A percentile compares a stretch with the other conserved stretches of the same genome.
These are phyloP conservation scores for Quercus wislizeni DNA, from an alignment of 306 rosid species.

Conservation along the genomic window DNA sequence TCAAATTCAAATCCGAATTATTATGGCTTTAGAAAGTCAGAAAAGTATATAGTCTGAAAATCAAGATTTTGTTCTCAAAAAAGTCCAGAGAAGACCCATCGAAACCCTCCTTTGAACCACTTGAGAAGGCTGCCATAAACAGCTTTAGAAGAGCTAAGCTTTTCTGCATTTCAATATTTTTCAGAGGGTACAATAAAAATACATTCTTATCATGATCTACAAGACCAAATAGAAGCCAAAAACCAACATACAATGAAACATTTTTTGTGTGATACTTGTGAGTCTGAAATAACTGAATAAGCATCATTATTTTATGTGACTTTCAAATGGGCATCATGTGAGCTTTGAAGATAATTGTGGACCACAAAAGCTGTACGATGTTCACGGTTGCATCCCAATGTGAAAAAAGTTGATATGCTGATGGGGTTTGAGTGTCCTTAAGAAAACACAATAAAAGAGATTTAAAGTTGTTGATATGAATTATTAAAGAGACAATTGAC, in stretches of 20 bases:
- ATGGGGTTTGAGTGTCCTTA: slow-evolving; percentile 35
- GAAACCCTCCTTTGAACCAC: background rate
- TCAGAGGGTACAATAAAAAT: background rate
- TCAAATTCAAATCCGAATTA: too few relatives aligned
- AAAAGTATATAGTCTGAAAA: background rate
- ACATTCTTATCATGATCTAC: slow-evolving; percentile 16
- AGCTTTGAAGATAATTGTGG: slow-evolving; percentile 16
- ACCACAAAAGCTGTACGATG: slow-evolving; percentile 24
- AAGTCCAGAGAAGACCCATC: background rate
- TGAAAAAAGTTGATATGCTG: slow-evolving; percentile 14
- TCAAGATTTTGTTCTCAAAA: background rate
- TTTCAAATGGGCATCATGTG: background rate
- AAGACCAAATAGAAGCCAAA: slow-evolving; percentile 18
- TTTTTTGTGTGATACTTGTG: background rate
- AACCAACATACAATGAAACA: background rate
- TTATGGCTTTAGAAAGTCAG: too few relatives aligned
- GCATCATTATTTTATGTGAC: background rate
- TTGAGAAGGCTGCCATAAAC: slow-evolving; percentile 30
- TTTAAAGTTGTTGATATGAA: slow-evolving; percentile 6
- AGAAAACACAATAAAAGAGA: slow-evolving; percentile 8
- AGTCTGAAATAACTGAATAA: background rate
- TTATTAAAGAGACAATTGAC: slow-evolving; percentile 14
- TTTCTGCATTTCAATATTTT: slow-evolving; percentile 18
- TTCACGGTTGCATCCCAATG: slow-evolving; percentile 36
- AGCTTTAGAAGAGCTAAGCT: slow-evolving; percentile 26